phyloP scores from a whole-genome alignment of 345 rosid genomes.

The Eucalyptus viminalis region DNA sequence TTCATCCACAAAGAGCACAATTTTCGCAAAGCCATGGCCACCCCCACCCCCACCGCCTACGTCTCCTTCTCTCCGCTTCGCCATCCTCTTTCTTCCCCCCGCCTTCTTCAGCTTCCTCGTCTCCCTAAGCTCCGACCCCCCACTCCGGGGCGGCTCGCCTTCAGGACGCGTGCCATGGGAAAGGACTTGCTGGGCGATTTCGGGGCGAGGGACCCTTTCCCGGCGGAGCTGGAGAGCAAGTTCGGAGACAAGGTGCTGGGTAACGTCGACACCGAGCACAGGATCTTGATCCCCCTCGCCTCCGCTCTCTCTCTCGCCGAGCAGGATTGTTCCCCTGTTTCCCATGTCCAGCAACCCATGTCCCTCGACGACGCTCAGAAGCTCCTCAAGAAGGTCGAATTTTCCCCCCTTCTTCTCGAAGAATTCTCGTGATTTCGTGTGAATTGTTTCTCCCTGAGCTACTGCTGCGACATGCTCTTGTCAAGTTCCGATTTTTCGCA shows the following conservation, averaged over 20 bases:
- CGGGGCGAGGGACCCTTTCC: slow-evolving; percentile 67
- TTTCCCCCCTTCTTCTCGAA: background rate
- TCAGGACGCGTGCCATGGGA: slow-evolving; percentile 12
- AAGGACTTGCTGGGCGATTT: slow-evolving; percentile 43
- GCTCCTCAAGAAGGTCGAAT: slow-evolving; percentile 58
- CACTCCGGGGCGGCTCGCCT: background rate
- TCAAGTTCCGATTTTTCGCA: background rate
- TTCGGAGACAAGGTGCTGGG: slow-evolving; percentile 87
- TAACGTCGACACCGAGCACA: slow-evolving; percentile 53
- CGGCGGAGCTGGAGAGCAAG: slow-evolving; percentile 66
- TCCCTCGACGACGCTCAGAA: slow-evolving; percentile 41
- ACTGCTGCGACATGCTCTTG: background rate
- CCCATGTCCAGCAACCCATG: slow-evolving; percentile 60
- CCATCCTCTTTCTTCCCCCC: background rate
- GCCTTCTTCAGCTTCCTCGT: background rate
- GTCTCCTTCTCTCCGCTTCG: background rate
- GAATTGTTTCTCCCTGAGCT: background rate
- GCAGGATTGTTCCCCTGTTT: slow-evolving; percentile 46
- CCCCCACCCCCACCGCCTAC: background rate
- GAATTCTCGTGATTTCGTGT: background rate
- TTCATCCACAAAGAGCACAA: background rate
- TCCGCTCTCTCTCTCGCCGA: slow-evolving; percentile 70
- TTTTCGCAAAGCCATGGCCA: background rate
- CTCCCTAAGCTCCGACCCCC: background rate
- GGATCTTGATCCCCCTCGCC: slow-evolving; percentile 66